Evolutionary conservation across 2,329 filamentous ascomycete species (phyloP).

Genomic region (Colletotrichum higginsianum): DNA sequence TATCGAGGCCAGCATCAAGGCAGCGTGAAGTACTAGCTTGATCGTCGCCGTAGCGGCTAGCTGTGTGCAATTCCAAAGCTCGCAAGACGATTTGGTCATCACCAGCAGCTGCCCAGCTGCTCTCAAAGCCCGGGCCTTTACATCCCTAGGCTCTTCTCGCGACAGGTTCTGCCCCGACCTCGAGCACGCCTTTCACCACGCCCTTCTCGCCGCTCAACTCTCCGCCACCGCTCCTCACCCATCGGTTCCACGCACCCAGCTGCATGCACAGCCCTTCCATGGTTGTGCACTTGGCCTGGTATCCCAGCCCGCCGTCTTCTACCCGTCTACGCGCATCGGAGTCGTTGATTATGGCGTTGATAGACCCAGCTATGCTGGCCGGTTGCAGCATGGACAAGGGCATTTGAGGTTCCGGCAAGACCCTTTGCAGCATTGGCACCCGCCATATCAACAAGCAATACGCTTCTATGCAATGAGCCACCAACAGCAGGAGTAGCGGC

Average conservation of each 20-base stretch:
- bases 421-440: conserved; percentile 46
- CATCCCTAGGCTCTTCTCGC: conserved; percentile 28
- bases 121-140: background rate
- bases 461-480: conserved; percentile 56
- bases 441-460: conserved; percentile 51
- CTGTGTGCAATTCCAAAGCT: no score
- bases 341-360: conserved; percentile 57
- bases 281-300: conserved; percentile 53
- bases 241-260: conserved; percentile 57
- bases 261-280: conserved; percentile 60
- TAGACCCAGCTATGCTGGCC: conserved; percentile 53
- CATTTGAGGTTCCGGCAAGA: conserved; percentile 51
- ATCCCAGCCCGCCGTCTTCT: conserved; percentile 60
- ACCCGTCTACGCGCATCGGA: conserved; percentile 53
- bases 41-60: background rate
- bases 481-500: conserved; percentile 54
- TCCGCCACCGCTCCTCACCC: conserved; percentile 29
- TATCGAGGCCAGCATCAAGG: background rate
- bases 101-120: background rate
- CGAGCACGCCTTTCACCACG: conserved; percentile 33
- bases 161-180: conserved; percentile 38
- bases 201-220: conserved; percentile 24
- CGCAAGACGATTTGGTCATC: background rate
- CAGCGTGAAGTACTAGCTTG: background rate
- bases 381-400: conserved; percentile 58